phyloP scores from a whole-genome alignment of 2,329 filamentous ascomycete genomes.

The Periconia macrospinosa region DNA sequence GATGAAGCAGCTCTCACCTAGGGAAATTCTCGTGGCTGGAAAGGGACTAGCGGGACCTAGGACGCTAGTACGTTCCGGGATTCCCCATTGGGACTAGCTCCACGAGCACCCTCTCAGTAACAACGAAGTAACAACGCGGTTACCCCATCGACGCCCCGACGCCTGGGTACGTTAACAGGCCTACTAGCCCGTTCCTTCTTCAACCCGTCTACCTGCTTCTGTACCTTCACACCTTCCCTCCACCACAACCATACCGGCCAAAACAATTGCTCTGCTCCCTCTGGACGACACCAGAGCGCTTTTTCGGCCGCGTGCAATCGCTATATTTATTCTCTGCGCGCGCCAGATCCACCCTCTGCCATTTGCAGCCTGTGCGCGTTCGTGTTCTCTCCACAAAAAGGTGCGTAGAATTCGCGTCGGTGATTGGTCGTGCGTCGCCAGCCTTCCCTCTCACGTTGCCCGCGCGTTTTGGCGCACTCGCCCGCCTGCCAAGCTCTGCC shows the following conservation, averaged over 20 bases:
- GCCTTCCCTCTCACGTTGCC: slow-evolving; percentile 29
- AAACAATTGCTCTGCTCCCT: too few relatives aligned
- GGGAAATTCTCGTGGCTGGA: slow-evolving; percentile 35
- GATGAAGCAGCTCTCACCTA: slow-evolving; percentile 15
- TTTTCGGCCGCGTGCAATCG: too few relatives aligned
- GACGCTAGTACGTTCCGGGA: too few relatives aligned
- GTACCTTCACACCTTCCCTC: neutral
- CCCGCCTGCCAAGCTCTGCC: slow-evolving; percentile 25
- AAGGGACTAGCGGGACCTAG: slow-evolving; percentile 21
- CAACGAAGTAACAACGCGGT: neutral
- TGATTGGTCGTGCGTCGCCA: slow-evolving; percentile 35
- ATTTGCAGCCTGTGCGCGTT: slow-evolving; percentile 20
- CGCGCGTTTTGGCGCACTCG: slow-evolving; percentile 29
- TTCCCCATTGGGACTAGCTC: too few relatives aligned
- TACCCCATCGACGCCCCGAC: neutral
- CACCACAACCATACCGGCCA: too few relatives aligned
- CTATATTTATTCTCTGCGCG: too few relatives aligned
- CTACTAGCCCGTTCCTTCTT: neutral
- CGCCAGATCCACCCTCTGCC: neutral
- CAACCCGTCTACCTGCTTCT: neutral
- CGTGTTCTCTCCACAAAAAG: slow-evolving; percentile 15
- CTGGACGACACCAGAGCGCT: too few relatives aligned
- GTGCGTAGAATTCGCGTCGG: slow-evolving; percentile 36
- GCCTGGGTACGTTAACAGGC: neutral
- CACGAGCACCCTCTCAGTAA: too few relatives aligned